Evolutionary conservation across 2,329 filamentous ascomycete species (phyloP), one percentile per base, ranked within the genome.

Genomic region (Xylaria hypoxylon): DNA sequence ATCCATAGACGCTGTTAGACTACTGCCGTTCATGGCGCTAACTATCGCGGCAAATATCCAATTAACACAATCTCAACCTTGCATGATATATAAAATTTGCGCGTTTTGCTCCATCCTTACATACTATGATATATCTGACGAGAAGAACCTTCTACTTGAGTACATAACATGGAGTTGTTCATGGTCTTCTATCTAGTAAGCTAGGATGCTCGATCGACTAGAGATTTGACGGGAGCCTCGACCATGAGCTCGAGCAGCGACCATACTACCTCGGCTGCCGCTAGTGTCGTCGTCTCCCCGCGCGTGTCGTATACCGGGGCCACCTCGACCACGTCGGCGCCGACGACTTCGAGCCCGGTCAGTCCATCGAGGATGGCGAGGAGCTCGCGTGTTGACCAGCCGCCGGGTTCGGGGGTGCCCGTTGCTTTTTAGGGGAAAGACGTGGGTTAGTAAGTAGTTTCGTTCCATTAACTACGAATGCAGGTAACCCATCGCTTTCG

Each of bases 311-410:
- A 95, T 3, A 87, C 88, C 0, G 92, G 92, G 1, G 90, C 87
- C 5, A 95, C 92, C 80, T 95, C 92, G 3, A 95, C 92, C 53
- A 95, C 86, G 80, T 95, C 92, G 0, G 89, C 92, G 1, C 91
- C 92, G 0, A 95, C 87, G 5, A 95, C 82, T 69, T 93, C 91
- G 74, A 95, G 77, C 0, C 83, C 86, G 72, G 90, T 88, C 13
- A 95, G 85, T 0, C 90, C 91, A 24, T 92, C 85, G 67, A 95
- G 79, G 62, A 95, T 90, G 2, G 89, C 83, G 67, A 94, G 90
- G 65, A 96, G 81, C 78, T 95, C 92, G 40, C 92, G 84, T 4
- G 89, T 92, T 2, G 90, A 92, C 92, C 92, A 95, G 19, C 92
- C 92, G 57, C 92, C 92, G 0, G 91, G 89, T 77, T 94, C 92